Conservation (phyloP, 768 basidiomycete species). For the Xerocomus potaroensis region DNA sequence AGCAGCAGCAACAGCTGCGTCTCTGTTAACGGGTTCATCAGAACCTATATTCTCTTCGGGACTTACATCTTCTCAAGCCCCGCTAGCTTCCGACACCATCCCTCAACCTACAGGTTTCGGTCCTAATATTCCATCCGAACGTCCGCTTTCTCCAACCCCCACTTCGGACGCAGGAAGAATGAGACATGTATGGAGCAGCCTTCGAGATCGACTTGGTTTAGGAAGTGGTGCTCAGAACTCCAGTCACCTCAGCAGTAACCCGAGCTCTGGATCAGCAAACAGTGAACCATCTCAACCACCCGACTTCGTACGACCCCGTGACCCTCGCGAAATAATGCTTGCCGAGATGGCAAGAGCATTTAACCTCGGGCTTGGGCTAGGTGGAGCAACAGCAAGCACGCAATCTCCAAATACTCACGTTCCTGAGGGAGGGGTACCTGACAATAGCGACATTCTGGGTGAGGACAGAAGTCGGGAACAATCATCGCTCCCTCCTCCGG, state of each 20-base stretch:
- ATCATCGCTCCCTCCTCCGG: slow-evolving; percentile 43
- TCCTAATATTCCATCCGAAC: slow-evolving; percentile 22
- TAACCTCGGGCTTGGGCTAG: slow-evolving; percentile 61
- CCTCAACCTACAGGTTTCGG: slow-evolving; percentile 10
- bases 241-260: slow-evolving; percentile 9
- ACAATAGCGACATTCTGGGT: slow-evolving; percentile 1
- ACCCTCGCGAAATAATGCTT: slow-evolving; percentile 68
- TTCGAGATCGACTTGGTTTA: slow-evolving; percentile 65
- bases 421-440: slow-evolving; percentile 7
- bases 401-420: slow-evolving; percentile 7
- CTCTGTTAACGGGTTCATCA: slow-evolving; percentile 69
- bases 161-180: slow-evolving; percentile 41
- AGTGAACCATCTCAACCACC: slow-evolving; percentile 6
- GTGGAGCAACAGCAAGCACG: slow-evolving; percentile 14
- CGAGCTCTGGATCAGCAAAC: slow-evolving; percentile 8
- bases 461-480: slow-evolving; percentile 14
- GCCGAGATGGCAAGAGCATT: slow-evolving; percentile 81
- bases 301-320: slow-evolving; percentile 21
- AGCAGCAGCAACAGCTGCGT: slow-evolving; percentile 88
- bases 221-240: slow-evolving; percentile 25
- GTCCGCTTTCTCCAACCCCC: slow-evolving; percentile 41
- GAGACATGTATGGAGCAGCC: slow-evolving; percentile 62
- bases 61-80: slow-evolving; percentile 37
- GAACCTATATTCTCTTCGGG: slow-evolving; percentile 60
- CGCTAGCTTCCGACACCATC: slow-evolving; percentile 11